Evolutionary conservation across 129 eudicot species (phyloP).

Genomic region (Lonicera japonica): DNA sequence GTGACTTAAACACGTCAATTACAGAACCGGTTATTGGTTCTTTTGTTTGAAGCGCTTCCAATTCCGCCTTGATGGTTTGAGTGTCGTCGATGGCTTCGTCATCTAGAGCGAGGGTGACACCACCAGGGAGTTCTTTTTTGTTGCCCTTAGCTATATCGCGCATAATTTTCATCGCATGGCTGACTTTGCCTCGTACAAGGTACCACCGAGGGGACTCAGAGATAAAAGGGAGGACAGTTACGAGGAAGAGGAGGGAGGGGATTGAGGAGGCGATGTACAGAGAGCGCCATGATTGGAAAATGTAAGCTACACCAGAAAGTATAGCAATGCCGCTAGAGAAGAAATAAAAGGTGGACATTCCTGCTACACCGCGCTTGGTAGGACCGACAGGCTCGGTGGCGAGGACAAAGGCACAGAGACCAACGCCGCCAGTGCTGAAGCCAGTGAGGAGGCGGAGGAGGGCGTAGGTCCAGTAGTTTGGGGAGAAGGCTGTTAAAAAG

Average conservation of each 20-base stretch:
- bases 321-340: constrained; percentile 75
- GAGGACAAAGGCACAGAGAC: constrained; percentile 84
- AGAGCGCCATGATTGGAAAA: constrained; percentile 61
- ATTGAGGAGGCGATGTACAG: constrained; percentile 67
- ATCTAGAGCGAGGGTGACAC: constrained; percentile 45
- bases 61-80: constrained; percentile 7
- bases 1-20: constrained; percentile 53
- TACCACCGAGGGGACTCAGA: constrained; percentile 94
- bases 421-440: constrained; percentile 78
- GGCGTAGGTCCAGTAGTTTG: constrained; percentile 55
- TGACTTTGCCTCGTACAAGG: constrained; percentile 50
- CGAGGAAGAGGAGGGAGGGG: constrained; percentile 64
- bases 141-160: constrained; percentile 50
- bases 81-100: constrained; percentile 24
- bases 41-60: constrained; percentile 5
- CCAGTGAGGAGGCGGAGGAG: constrained; percentile 72
- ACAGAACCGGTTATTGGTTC: constrained; percentile 40
- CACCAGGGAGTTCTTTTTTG: constrained; percentile 40
- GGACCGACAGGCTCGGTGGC: constrained; percentile 90
- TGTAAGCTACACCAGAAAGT: constrained; percentile 62
- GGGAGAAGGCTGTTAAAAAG: constrained; percentile 68
- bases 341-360: constrained; percentile 95
- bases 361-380: constrained; percentile 65
- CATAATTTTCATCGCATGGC: constrained; percentile 65
- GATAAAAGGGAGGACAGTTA: constrained; percentile 56